Percentiles rank a stretch among this genome's conserved stretches.
Conservation (phyloP, 805 yeast species). For the Jamesozyma hellenica region DNA sequence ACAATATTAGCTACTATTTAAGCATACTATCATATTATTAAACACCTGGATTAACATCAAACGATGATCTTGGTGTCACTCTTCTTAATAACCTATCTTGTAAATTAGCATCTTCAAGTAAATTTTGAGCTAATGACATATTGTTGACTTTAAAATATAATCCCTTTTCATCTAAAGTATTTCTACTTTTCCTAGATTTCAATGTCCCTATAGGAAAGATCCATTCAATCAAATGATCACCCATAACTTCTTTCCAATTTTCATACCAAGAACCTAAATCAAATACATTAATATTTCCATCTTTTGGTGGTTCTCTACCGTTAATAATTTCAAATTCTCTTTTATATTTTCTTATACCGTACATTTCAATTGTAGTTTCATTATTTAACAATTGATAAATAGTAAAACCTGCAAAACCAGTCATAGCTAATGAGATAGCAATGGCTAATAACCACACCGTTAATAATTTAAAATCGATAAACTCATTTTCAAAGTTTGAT, state of each 20-base stretch:
- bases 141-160: conserved; percentile 34
- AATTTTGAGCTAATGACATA: conserved; percentile 32
- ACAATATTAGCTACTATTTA: no score
- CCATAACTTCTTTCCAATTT: conserved; percentile 73
- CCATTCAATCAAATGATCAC: conserved; percentile 57
- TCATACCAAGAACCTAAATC: conserved; percentile 49
- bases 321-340: conserved; percentile 32
- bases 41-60: conserved; percentile 7
- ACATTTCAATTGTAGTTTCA: conserved; percentile 73
- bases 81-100: conserved; percentile 26
- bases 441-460: conserved; percentile 46
- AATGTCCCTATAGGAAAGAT: conserved; percentile 43
- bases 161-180: conserved; percentile 35
- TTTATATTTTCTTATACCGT: conserved; percentile 42
- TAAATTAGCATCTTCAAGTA: conserved; percentile 28
- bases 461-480: conserved; percentile 49
- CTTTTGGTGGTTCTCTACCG: conserved; percentile 28
- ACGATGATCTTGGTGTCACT: conserved; percentile 25
- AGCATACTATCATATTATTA: neutral
- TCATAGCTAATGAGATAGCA: conserved; percentile 46
- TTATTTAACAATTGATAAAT: conserved; percentile 52
- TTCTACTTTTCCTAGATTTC: conserved; percentile 19
- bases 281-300: conserved; percentile 49
- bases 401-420: conserved; percentile 47
- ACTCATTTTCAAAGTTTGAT: conserved; percentile 32